These are phyloP conservation scores for Penicillium goetzii DNA, from an alignment of 495 filamentous ascomycete species.

Conservation along the genomic window DNA sequence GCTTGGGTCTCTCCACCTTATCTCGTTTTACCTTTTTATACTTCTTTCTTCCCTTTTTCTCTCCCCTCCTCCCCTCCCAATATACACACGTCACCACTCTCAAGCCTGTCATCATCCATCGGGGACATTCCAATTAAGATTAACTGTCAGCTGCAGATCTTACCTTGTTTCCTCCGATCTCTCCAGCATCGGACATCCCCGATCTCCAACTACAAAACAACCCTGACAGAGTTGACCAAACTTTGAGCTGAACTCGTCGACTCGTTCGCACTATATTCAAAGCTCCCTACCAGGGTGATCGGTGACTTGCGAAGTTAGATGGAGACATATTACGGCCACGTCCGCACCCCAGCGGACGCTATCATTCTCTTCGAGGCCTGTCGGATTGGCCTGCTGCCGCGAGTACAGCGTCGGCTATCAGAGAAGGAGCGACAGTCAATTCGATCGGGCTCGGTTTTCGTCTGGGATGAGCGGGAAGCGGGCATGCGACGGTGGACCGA, in stretches of 20 bases:
- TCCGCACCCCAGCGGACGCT: slow-evolving; percentile 90
- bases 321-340: slow-evolving; percentile 95
- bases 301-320: slow-evolving; percentile 55
- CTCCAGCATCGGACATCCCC: background rate
- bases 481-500: slow-evolving; percentile 99
- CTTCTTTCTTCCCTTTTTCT: slow-evolving; percentile 16
- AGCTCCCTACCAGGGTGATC: slow-evolving; percentile 35
- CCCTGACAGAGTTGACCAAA: slow-evolving; percentile 1
- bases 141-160: slow-evolving; percentile 9
- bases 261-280: slow-evolving; percentile 11
- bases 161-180: background rate
- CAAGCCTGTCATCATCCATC: background rate
- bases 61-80: slow-evolving; percentile 6
- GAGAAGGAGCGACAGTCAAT: slow-evolving; percentile 97
- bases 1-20: slow-evolving; percentile 23
- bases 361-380: slow-evolving; percentile 98
- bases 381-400: slow-evolving; percentile 82
- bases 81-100: background rate
- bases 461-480: slow-evolving; percentile 98
- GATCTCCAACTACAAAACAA: slow-evolving; percentile 3
- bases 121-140: background rate
- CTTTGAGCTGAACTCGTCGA: background rate
- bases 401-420: slow-evolving; percentile 89
- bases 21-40: slow-evolving; percentile 18
- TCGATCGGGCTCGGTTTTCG: slow-evolving; percentile 93